These are phyloP conservation scores for Herpotrichia juniperi DNA, from an alignment of 2,329 filamentous ascomycete genomes.

Conservation along the genomic window DNA sequence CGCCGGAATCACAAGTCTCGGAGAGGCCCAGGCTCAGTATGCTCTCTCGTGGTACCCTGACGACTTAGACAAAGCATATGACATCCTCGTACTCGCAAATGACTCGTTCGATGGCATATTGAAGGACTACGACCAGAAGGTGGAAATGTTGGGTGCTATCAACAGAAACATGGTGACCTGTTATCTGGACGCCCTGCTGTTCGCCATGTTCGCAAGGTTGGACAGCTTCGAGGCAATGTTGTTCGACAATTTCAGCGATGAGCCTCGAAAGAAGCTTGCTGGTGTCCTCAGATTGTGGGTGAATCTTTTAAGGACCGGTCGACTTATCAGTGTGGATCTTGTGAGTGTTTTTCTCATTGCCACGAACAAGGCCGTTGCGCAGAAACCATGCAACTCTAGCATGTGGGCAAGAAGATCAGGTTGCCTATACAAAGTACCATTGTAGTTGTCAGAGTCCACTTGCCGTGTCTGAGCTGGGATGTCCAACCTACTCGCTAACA, in stretches of 20 bases:
- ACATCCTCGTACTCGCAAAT: conserved; percentile 78
- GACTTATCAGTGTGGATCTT: conserved; percentile 83
- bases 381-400: too few relatives aligned
- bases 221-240: conserved; percentile 93
- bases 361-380: too few relatives aligned
- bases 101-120: conserved; percentile 82
- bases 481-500: too few relatives aligned
- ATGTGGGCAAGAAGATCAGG: too few relatives aligned
- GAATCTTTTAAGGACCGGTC: conserved; percentile 85
- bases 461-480: too few relatives aligned
- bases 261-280: conserved; percentile 74
- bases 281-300: conserved; percentile 87
- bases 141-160: conserved; percentile 80
- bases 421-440: too few relatives aligned
- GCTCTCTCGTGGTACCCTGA: conserved; percentile 69
- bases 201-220: conserved; percentile 92
- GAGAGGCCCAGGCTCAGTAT: conserved; percentile 68
- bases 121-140: conserved; percentile 72
- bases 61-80: conserved; percentile 75
- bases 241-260: conserved; percentile 77
- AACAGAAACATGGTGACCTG: conserved; percentile 91
- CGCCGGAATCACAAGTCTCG: conserved; percentile 61
- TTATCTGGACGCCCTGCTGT: conserved; percentile 88
- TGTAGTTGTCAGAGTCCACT: too few relatives aligned
- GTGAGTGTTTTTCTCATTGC: too few relatives aligned